A percentile compares a stretch with the other conserved stretches of the same genome.
phyloP scores from a whole-genome alignment of 1,139 yeast species.

The Magnusiomyces magnusii region DNA sequence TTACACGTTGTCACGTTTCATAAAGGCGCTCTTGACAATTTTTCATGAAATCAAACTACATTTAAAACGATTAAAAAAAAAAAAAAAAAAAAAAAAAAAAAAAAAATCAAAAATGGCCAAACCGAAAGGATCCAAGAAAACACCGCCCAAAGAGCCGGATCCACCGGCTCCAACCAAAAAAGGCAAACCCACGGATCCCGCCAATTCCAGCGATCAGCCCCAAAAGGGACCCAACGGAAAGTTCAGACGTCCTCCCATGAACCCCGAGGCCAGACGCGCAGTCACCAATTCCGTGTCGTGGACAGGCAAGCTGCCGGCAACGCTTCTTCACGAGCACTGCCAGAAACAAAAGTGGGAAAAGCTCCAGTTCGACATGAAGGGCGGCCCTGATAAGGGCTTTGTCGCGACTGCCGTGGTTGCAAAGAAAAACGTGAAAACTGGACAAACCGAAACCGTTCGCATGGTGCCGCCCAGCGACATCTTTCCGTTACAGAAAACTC shows the following conservation, averaged over 20 bases:
- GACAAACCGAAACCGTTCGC: slow-evolving; percentile 51
- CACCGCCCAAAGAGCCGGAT: not conserved
- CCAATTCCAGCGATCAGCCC: not conserved
- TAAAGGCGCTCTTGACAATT: too few relatives aligned
- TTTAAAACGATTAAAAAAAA: too few relatives aligned
- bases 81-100: too few relatives aligned
- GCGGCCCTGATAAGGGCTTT: slow-evolving; percentile 46
- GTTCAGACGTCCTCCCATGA: slow-evolving; percentile 12
- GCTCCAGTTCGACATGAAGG: slow-evolving; percentile 65
- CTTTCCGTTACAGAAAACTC: slow-evolving; percentile 61
- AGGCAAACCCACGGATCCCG: not conserved
- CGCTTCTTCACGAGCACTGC: slow-evolving; percentile 77
- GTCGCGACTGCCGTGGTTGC: slow-evolving; percentile 53
- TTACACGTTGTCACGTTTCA: too few relatives aligned
- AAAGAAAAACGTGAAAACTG: slow-evolving; percentile 76
- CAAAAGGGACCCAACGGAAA: not conserved
- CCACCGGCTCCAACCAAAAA: not conserved
- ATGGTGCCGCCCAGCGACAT: slow-evolving; percentile 52
- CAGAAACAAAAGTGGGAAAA: slow-evolving; percentile 88
- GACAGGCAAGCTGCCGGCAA: slow-evolving; percentile 94
- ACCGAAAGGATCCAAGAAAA: not conserved
- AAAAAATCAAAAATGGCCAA: too few relatives aligned
- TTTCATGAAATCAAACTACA: too few relatives aligned
- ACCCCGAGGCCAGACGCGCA: slow-evolving; percentile 16
- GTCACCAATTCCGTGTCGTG: slow-evolving; percentile 61